These are phyloP conservation scores for Firmiana major DNA, from an alignment of 345 rosid species.

Conservation along the genomic window DNA sequence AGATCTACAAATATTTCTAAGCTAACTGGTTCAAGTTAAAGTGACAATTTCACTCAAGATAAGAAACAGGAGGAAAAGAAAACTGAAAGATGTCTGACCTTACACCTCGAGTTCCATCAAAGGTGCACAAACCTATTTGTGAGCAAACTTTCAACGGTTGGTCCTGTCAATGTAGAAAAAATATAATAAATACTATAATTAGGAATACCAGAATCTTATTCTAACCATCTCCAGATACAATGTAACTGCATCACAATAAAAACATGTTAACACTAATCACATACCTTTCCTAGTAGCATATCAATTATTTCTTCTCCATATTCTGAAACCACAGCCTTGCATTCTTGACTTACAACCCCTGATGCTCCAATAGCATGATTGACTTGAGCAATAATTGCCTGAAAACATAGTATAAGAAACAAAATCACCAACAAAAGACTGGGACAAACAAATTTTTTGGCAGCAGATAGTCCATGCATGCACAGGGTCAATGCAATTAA, in stretches of 20 bases:
- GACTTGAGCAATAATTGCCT: slow-evolving; percentile 53
- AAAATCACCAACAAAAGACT: not conserved
- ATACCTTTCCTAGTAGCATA: slow-evolving; percentile 32
- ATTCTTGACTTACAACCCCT: slow-evolving; percentile 64
- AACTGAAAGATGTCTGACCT: slow-evolving; percentile 32
- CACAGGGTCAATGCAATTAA: not conserved
- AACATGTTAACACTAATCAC: not conserved
- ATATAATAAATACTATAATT: not conserved
- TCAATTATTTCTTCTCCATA: slow-evolving; percentile 57
- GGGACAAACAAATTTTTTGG: not conserved
- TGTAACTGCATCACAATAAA: not conserved
- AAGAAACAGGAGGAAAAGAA: not conserved
- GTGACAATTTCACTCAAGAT: not conserved
- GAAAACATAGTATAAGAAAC: slow-evolving; percentile 8
- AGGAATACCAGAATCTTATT: not conserved
- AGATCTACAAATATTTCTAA: not conserved
- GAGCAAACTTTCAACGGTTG: slow-evolving; percentile 53
- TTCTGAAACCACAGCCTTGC: slow-evolving; percentile 52
- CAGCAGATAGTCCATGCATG: not conserved
- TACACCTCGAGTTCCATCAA: slow-evolving; percentile 55
- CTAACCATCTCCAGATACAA: not conserved
- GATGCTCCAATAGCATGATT: slow-evolving; percentile 72
- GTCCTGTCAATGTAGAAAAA: slow-evolving; percentile 34
- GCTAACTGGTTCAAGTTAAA: not conserved
- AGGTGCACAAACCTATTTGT: slow-evolving; percentile 49